phyloP scores from a whole-genome alignment of 192 early-diverging fungal species.

The Powellomyces hirtus region DNA sequence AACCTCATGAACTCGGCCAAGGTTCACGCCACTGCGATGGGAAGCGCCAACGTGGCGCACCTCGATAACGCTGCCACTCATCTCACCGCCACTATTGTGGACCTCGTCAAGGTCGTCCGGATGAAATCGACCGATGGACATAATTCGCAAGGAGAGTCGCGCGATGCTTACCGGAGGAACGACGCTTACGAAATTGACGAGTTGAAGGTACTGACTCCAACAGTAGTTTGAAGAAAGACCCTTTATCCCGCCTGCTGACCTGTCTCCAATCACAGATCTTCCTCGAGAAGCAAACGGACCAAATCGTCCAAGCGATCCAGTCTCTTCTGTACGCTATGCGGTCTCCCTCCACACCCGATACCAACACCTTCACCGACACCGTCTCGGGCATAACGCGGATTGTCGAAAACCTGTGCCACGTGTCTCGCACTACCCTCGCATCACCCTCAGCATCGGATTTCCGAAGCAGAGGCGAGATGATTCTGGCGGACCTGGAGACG shows the following conservation, averaged over 20 bases:
- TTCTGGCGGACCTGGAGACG: constrained; percentile 58
- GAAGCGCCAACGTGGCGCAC: constrained; percentile 62
- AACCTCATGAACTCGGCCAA: constrained; percentile 74
- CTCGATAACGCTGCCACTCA: constrained; percentile 79
- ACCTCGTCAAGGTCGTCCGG: constrained; percentile 64
- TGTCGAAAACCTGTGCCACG: constrained; percentile 54
- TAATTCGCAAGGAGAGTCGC: background rate
- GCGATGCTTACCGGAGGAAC: background rate
- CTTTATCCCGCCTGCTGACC: no score
- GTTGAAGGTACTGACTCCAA: constrained; percentile 54
- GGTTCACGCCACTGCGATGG: constrained; percentile 66
- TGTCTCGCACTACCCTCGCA: constrained; percentile 49
- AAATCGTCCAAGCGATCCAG: constrained; percentile 78
- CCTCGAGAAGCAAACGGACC: constrained; percentile 69
- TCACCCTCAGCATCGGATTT: constrained; percentile 36
- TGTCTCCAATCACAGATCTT: no score
- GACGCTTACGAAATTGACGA: constrained; percentile 38
- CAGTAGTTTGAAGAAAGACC: background rate
- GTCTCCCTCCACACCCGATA: constrained; percentile 31
- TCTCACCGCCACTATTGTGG: constrained; percentile 76
- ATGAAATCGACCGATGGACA: constrained; percentile 16
- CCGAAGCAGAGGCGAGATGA: constrained; percentile 48
- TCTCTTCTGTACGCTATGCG: constrained; percentile 63
- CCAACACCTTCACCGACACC: constrained; percentile 54
- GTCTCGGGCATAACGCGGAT: constrained; percentile 58